Conservation (phyloP, 2,329 filamentous ascomycete genomes). For the Hymenoscyphus fructigenus region DNA sequence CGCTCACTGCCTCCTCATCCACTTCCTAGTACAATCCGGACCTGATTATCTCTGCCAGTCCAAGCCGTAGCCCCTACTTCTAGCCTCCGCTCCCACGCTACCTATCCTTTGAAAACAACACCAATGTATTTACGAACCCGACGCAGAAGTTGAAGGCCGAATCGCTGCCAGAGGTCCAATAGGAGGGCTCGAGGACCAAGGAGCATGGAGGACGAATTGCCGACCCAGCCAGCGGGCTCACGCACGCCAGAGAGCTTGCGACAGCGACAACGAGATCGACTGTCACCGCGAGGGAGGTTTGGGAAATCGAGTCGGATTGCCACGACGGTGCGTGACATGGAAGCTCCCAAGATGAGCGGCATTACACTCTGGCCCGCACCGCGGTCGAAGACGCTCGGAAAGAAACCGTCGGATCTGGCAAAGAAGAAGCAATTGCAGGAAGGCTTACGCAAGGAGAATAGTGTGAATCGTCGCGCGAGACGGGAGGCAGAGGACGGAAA, state of each 20-base stretch:
- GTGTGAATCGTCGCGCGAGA: constrained; percentile 28
- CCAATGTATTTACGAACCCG: constrained; percentile 31
- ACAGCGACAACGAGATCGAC: constrained; percentile 37
- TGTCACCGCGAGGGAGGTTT: constrained; percentile 35
- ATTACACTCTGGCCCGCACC: constrained; percentile 30
- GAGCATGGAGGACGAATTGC: constrained; percentile 23
- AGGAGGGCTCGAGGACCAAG: not conserved
- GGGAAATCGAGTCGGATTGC: constrained; percentile 26
- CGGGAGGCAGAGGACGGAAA: constrained; percentile 49
- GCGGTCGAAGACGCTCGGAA: constrained; percentile 24
- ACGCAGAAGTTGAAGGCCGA: constrained; percentile 25
- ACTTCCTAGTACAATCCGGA: not conserved
- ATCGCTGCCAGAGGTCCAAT: constrained; percentile 10
- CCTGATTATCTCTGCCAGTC: not conserved
- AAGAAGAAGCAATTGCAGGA: constrained; percentile 32
- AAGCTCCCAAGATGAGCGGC: constrained; percentile 13
- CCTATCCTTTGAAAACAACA: constrained; percentile 9
- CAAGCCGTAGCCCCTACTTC: not conserved
- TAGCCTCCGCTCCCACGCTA: not conserved
- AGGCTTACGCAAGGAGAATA: constrained; percentile 32
- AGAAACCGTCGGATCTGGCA: constrained; percentile 24
- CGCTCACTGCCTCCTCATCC: not conserved
- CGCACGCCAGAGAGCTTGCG: constrained; percentile 35
- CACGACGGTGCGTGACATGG: constrained; percentile 27
- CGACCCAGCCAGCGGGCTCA: constrained; percentile 18